Evolutionary conservation across 2,329 filamentous ascomycete genomes (phyloP).

Genomic region (Exophiala sp.): DNA sequence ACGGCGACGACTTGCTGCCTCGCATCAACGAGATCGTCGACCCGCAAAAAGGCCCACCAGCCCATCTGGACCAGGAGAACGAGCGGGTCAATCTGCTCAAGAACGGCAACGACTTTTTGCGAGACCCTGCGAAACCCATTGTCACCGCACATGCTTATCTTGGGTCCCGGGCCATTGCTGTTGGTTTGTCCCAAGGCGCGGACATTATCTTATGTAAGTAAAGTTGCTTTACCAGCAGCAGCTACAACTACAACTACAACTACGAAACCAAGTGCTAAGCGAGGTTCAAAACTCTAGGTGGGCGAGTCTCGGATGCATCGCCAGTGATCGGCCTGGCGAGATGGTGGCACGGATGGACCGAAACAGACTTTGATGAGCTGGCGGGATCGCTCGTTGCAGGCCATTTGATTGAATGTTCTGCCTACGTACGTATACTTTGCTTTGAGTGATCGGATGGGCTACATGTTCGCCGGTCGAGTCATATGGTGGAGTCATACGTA

Average conservation of each 20-base stretch:
- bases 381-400: conserved; percentile 48
- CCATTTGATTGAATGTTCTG: conserved; percentile 49
- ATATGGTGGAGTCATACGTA: too few species aligned
- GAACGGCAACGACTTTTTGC: conserved; percentile 3
- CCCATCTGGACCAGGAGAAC: conserved; percentile 34
- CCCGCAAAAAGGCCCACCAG: conserved; percentile 31
- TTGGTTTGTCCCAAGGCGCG: conserved; percentile 40
- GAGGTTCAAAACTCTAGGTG: conserved; percentile 32
- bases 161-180: conserved; percentile 33
- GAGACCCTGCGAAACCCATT: conserved; percentile 27
- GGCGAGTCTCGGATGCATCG: conserved; percentile 45
- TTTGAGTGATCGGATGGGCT: too few species aligned
- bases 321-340: conserved; percentile 51
- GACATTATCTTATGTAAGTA: conserved; percentile 42
- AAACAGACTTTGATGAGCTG: conserved; percentile 45
- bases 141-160: conserved; percentile 30
- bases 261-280: too few species aligned
- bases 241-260: too few species aligned
- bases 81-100: conserved; percentile 30
- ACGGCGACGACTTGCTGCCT: conserved; percentile 38
- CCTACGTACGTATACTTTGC: conserved; percentile 41
- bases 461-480: too few species aligned
- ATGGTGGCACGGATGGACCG: conserved; percentile 50
- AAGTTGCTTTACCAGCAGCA: too few species aligned
- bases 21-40: conserved; percentile 13